phyloP scores from a whole-genome alignment of 495 filamentous ascomycete genomes.

The Clavariopsis aquatica region DNA sequence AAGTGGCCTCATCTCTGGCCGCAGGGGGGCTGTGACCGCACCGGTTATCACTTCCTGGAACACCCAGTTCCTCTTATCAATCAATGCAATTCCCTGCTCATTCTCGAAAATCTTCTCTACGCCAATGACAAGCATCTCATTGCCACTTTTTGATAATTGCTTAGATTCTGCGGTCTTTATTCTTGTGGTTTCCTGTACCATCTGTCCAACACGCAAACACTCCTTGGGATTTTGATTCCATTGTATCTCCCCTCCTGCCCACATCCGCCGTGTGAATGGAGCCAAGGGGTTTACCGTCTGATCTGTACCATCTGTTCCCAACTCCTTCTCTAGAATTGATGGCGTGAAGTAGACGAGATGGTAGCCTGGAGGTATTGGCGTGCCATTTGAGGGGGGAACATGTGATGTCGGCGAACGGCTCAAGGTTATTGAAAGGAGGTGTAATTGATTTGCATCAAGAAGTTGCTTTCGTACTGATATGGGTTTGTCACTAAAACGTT shows the following conservation, averaged over 20 bases:
- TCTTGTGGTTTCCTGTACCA: slow-evolving; percentile 58
- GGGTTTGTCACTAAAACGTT: slow-evolving; percentile 28
- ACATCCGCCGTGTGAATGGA: slow-evolving; percentile 72
- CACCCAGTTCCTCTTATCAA: slow-evolving; percentile 64
- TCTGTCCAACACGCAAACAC: slow-evolving; percentile 54
- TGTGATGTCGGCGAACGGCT: slow-evolving; percentile 1
- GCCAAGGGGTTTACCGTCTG: slow-evolving; percentile 63
- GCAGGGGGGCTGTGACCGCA: slow-evolving; percentile 26
- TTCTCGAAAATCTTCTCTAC: slow-evolving; percentile 62
- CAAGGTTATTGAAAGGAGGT: slow-evolving; percentile 19
- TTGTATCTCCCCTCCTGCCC: slow-evolving; percentile 69
- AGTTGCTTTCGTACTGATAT: slow-evolving; percentile 27
- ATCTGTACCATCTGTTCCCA: slow-evolving; percentile 74
- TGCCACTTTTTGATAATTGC: slow-evolving; percentile 51
- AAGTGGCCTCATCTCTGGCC: slow-evolving; percentile 33
- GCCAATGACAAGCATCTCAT: slow-evolving; percentile 66
- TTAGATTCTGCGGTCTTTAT: slow-evolving; percentile 57
- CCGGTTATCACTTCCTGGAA: slow-evolving; percentile 51
- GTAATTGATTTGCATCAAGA: slow-evolving; percentile 27
- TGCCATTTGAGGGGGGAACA: slow-evolving; percentile 14
- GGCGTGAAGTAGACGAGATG: slow-evolving; percentile 36
- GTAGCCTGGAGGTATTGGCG: slow-evolving; percentile 32
- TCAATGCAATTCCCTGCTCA: slow-evolving; percentile 52
- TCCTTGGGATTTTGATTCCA: slow-evolving; percentile 52
- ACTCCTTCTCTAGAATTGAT: slow-evolving; percentile 37